Base-by-base conservation (phyloP, 2,329 filamentous ascomycete species). In the Dactylella cylindrospora region DNA sequence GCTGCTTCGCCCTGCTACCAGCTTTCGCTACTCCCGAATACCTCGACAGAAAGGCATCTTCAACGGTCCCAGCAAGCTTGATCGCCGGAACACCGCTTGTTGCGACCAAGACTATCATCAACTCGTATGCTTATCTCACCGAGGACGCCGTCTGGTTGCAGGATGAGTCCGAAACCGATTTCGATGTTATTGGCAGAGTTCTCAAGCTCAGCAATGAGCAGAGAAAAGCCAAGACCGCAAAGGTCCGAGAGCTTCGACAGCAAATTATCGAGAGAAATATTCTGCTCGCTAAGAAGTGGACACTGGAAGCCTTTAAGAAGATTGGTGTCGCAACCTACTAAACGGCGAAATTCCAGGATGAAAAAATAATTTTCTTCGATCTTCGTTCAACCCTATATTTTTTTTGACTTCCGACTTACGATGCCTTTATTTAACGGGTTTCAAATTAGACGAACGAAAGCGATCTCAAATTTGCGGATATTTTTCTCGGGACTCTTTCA, bases 201-300 rank as follows among this genome's bases (percentile, higher is more conserved):
- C 40, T 71, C 25, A 60, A 60, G 41, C 66, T 69, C 38, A 49
- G 41, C 5, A 52, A 53, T 22, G 77, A 80, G 2, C 83, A 86
- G 72, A 76, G 83, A 40, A 83, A 82, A 72, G 81, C 82, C 45
- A 91, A 87, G 0, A 84, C 90, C 71, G 80, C 84, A 68, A 86
- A 85, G 76, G 89, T 86, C 66, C 81, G 87, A 67, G 83, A 88
- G 70, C 83, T 81, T 17, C 77, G 87, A 65, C 80, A 79, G 36
- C 84, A 86, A 70, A 80, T 85, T 32, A 81, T 90, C 19, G 86
- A 91, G 69, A 86, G 86, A 5, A 85, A 85, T 3, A 78, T 91
- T 66, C 86, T 90, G 60, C 79, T 87, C 44, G 90, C 90, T 69
- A 90, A 90, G 86, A 91, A 91, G 85, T 90, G 66, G 66, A 62